Percentiles rank a stretch among this genome's conserved stretches.
Evolutionary conservation across 108 stramenopile species (phyloP).

Genomic region (Mayamaea pseudoterrestris): DNA sequence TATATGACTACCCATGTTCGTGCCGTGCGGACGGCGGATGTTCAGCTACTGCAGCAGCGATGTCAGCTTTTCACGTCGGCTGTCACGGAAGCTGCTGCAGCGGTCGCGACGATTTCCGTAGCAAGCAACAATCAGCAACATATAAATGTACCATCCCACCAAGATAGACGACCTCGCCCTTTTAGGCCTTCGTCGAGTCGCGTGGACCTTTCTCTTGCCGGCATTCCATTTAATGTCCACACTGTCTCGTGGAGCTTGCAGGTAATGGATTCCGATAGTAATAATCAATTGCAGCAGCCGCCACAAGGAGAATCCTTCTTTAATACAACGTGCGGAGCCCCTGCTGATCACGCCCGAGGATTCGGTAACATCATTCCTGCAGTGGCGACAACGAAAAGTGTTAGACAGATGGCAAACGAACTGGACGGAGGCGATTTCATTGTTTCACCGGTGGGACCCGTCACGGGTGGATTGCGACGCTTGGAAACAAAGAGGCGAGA

Average conservation of each 20-base stretch:
- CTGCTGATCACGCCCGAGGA: conserved; percentile 79
- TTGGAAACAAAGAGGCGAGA: conserved; percentile 55
- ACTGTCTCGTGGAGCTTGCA: conserved; percentile 42
- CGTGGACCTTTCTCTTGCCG: conserved; percentile 32
- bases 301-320: conserved; percentile 17
- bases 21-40: conserved; percentile 26
- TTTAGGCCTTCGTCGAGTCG: conserved; percentile 63
- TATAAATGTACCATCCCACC: conserved; percentile 27
- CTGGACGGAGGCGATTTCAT: not conserved
- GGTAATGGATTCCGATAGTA: conserved; percentile 22
- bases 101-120: conserved; percentile 18
- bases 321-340: conserved; percentile 73
- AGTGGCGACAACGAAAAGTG: conserved; percentile 17
- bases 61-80: conserved; percentile 21
- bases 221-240: conserved; percentile 81
- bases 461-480: conserved; percentile 59
- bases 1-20: conserved; percentile 46
- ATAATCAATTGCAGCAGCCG: conserved; percentile 10
- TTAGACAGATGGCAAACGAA: not conserved
- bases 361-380: conserved; percentile 47
- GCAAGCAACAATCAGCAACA: conserved; percentile 18
- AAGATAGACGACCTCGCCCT: conserved; percentile 46
- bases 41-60: conserved; percentile 31
- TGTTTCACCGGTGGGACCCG: conserved; percentile 13
- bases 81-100: conserved; percentile 21